Conservation (phyloP, 2,329 filamentous ascomycete species). For the Xylariaceae sp. region DNA sequence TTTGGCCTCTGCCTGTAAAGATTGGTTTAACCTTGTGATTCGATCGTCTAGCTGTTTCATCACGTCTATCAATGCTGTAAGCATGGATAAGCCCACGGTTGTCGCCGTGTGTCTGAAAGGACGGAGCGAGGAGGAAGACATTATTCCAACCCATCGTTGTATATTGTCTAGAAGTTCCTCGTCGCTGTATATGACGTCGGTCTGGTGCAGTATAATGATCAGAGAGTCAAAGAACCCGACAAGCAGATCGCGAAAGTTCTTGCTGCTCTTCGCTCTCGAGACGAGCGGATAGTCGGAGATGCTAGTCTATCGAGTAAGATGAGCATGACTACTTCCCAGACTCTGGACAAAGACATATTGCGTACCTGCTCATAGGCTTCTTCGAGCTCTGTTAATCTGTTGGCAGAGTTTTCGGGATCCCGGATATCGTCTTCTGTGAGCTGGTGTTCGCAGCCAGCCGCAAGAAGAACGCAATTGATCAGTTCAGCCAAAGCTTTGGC, state of each 20-base stretch:
- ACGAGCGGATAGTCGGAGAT: slow-evolving; percentile 92
- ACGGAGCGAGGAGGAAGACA: slow-evolving; percentile 86
- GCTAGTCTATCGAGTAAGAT: slow-evolving; percentile 62
- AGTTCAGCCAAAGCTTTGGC: slow-evolving; percentile 65
- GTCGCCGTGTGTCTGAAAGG: slow-evolving; percentile 96
- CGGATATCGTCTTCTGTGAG: slow-evolving; percentile 84
- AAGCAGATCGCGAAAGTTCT: slow-evolving; percentile 79
- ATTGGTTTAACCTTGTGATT: slow-evolving; percentile 77
- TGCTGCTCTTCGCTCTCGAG: slow-evolving; percentile 77
- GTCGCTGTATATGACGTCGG: slow-evolving; percentile 81
- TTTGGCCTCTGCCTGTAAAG: slow-evolving; percentile 77
- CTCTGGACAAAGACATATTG: slow-evolving; percentile 18
- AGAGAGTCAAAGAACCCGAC: slow-evolving; percentile 80
- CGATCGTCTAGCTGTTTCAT: slow-evolving; percentile 74
- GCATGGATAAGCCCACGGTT: slow-evolving; percentile 80
- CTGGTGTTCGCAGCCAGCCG: slow-evolving; percentile 80
- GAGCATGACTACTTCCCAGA: slow-evolving; percentile 32
- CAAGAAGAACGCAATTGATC: slow-evolving; percentile 71
- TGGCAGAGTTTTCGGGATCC: slow-evolving; percentile 85
- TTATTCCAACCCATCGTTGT: slow-evolving; percentile 84
- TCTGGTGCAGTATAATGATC: slow-evolving; percentile 79
- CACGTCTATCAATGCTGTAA: slow-evolving; percentile 77
- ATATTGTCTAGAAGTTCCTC: slow-evolving; percentile 84
- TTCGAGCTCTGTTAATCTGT: slow-evolving; percentile 82
- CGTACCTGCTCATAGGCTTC: slow-evolving; percentile 81